Percentiles rank a stretch among this genome's conserved stretches.
Conservation (phyloP, 2,329 filamentous ascomycete genomes). For the Trichoderma lentiforme region DNA sequence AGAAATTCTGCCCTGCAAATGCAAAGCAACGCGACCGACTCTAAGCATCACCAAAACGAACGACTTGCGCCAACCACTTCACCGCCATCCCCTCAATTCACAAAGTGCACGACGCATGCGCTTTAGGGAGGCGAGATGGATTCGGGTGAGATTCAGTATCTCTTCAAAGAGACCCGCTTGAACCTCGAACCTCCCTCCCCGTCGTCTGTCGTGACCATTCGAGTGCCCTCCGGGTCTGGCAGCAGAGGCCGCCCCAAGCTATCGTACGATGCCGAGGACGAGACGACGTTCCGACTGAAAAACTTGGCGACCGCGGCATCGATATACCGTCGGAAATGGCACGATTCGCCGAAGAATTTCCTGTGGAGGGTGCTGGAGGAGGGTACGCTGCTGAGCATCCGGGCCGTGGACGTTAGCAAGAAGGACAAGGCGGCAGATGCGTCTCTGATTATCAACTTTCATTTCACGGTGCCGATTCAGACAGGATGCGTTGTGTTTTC, state of each 20-base stretch:
- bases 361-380: slow-evolving; percentile 87
- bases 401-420: slow-evolving; percentile 76
- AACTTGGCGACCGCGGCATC: slow-evolving; percentile 76
- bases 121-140: slow-evolving; percentile 67
- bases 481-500: slow-evolving; percentile 77
- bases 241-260: slow-evolving; percentile 42
- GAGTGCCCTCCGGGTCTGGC: slow-evolving; percentile 56
- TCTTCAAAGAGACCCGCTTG: slow-evolving; percentile 84
- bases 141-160: slow-evolving; percentile 57
- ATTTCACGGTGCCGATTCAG: slow-evolving; percentile 70
- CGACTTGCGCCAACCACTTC: slow-evolving; percentile 28
- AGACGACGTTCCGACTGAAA: slow-evolving; percentile 67
- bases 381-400: slow-evolving; percentile 75
- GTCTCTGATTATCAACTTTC: slow-evolving; percentile 71
- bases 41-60: slow-evolving; percentile 21
- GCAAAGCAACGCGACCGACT: slow-evolving; percentile 28
- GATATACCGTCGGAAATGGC: slow-evolving; percentile 77
- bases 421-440: slow-evolving; percentile 63
- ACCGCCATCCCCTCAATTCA: slow-evolving; percentile 17
- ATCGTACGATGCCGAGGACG: slow-evolving; percentile 55
- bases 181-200: slow-evolving; percentile 72
- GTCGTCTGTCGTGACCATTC: slow-evolving; percentile 67
- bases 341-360: slow-evolving; percentile 76
- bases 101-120: slow-evolving; percentile 22
- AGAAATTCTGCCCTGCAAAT: slow-evolving; percentile 32